A percentile compares a stretch with the other conserved stretches of the same genome.
These are phyloP conservation scores for Pleurotus citrinopileatus DNA, from an alignment of 768 basidiomycete genomes.

Conservation along the genomic window DNA sequence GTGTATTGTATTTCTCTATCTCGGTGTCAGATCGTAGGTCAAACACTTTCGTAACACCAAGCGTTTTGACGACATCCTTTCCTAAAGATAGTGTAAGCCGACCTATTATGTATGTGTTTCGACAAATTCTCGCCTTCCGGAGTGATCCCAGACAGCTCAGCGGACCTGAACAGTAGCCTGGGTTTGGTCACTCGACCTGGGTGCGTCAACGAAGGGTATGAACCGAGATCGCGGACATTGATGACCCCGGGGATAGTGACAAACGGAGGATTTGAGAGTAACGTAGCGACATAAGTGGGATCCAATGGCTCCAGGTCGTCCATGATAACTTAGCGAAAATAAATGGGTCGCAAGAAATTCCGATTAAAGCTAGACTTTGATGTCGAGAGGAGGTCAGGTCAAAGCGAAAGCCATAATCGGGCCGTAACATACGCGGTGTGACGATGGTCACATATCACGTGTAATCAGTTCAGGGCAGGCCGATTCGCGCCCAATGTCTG, in stretches of 20 bases:
- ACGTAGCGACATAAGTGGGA: constrained; percentile 56
- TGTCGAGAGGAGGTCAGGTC: no score
- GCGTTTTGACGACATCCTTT: constrained; percentile 47
- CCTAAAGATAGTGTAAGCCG: constrained; percentile 37
- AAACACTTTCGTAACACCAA: constrained; percentile 68
- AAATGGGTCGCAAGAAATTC: constrained; percentile 10
- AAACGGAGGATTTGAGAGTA: constrained; percentile 70
- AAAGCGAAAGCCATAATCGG: no score
- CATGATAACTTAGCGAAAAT: constrained; percentile 24
- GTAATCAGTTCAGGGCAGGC: constrained; percentile 13
- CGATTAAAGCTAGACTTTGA: no score
- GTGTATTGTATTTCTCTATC: constrained; percentile 68
- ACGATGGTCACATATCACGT: constrained; percentile 12
- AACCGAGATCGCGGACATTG: constrained; percentile 74
- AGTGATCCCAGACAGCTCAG: constrained; percentile 69
- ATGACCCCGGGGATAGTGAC: constrained; percentile 68
- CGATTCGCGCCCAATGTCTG: constrained; percentile 15
- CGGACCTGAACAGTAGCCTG: constrained; percentile 60
- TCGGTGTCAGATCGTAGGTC: constrained; percentile 82
- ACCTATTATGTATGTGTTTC: neutral
- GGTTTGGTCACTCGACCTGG: constrained; percentile 56
- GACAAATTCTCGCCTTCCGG: constrained; percentile 50
- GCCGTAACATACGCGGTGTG: constrained; percentile 5
- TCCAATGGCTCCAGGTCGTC: constrained; percentile 63
- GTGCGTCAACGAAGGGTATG: constrained; percentile 45